Conservation (phyloP, 441 rosid species). For the Jatropha podagrica region DNA sequence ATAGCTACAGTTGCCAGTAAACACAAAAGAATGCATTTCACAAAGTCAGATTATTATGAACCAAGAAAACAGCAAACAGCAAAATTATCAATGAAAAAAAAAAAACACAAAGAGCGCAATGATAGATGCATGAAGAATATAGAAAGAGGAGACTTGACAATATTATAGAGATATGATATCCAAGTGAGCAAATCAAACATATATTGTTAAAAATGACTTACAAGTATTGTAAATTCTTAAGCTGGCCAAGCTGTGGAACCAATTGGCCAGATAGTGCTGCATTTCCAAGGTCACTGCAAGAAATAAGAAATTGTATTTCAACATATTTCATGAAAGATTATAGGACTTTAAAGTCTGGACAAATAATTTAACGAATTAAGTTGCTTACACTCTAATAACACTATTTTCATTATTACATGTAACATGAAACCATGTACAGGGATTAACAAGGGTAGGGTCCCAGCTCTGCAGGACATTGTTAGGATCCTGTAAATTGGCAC, state of each 20-base stretch:
- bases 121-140: not conserved
- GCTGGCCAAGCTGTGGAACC: slow-evolving; percentile 86
- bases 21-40: not conserved
- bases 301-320: not conserved
- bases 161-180: not conserved
- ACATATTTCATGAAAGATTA: not conserved
- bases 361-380: not conserved
- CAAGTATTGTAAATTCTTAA: slow-evolving; percentile 92
- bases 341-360: not conserved
- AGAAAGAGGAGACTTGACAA: not conserved
- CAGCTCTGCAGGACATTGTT: slow-evolving; percentile 95
- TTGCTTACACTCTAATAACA: slow-evolving; percentile 83
- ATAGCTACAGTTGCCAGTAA: not conserved
- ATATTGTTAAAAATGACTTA: slow-evolving; percentile 37
- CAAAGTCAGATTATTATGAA: not conserved
- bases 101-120: not conserved
- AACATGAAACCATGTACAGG: slow-evolving; percentile 98
- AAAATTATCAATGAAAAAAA: not conserved
- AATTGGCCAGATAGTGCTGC: slow-evolving; percentile 91
- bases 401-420: slow-evolving; percentile 96
- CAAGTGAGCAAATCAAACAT: not conserved
- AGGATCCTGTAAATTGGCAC: slow-evolving; percentile 69
- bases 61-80: not conserved
- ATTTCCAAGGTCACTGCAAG: slow-evolving; percentile 85
- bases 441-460: slow-evolving; percentile 99